Evolutionary conservation across 192 early-diverging fungal species (phyloP).

Genomic region (Linnemannia exigua): DNA sequence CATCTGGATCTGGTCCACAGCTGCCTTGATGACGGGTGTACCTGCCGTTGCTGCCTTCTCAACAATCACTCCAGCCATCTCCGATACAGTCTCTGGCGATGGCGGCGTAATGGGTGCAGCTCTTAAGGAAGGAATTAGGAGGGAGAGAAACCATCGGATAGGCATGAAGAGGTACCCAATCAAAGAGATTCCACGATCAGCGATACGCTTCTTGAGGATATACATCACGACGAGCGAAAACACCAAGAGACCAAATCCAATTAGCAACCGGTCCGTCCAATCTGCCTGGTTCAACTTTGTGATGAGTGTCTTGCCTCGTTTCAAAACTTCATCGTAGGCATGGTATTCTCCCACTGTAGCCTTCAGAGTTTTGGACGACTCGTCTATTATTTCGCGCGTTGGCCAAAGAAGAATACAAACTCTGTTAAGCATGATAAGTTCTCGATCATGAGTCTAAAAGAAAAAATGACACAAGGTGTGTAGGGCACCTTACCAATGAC

Average conservation of each 20-base stretch:
- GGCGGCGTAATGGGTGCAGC: background rate
- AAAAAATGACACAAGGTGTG: too few relatives aligned
- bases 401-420: too few relatives aligned
- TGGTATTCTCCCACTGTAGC: conserved; percentile 69
- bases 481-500: conserved; percentile 71
- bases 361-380: conserved; percentile 68
- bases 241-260: conserved; percentile 71
- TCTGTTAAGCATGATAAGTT: conserved; percentile 9
- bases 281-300: conserved; percentile 78
- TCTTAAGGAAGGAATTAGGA: conserved; percentile 37
- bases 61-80: background rate
- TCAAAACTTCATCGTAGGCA: conserved; percentile 65
- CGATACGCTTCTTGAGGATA: conserved; percentile 74
- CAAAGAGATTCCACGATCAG: conserved; percentile 64
- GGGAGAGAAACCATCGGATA: conserved; percentile 36
- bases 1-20: conserved; percentile 4
- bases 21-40: background rate
- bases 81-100: background rate
- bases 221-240: conserved; percentile 73
- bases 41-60: conserved; percentile 7
- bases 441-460: too few relatives aligned
- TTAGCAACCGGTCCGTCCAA: conserved; percentile 74
- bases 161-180: conserved; percentile 50
- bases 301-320: conserved; percentile 69
- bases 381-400: conserved; percentile 63